Evolutionary conservation across 140 eudicot species (phyloP).

Genomic region (Flaveria floridana): DNA sequence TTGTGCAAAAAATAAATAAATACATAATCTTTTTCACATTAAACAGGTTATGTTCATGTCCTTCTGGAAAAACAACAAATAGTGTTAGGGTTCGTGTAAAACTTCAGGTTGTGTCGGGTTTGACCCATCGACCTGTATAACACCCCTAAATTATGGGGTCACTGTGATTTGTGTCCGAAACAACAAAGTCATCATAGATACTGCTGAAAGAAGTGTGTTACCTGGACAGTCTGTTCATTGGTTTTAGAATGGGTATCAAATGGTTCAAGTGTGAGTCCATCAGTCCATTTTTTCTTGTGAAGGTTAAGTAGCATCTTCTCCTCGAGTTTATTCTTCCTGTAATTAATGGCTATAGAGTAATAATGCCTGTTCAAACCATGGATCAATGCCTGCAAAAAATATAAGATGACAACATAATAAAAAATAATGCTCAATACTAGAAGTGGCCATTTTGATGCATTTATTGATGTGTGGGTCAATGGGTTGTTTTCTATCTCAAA

Average conservation of each 20-base stretch:
- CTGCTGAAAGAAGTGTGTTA: conserved; percentile 5
- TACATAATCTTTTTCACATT: background rate
- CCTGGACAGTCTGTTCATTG: conserved; percentile 83
- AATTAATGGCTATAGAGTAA: conserved; percentile 80
- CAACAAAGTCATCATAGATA: background rate
- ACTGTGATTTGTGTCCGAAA: background rate
- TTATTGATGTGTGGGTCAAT: background rate
- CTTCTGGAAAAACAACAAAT: background rate
- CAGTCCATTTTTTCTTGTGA: conserved; percentile 89
- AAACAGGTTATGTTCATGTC: background rate
- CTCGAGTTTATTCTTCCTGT: conserved; percentile 82
- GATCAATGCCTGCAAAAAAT: conserved; percentile 61
- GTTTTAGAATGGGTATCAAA: conserved; percentile 82
- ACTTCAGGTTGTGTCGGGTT: background rate
- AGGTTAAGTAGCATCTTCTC: conserved; percentile 87
- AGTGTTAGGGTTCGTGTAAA: background rate
- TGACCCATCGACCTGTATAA: background rate
- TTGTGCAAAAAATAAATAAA: background rate
- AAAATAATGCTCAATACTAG: background rate
- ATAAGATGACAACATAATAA: background rate
- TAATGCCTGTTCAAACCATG: conserved; percentile 86
- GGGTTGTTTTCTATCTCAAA: background rate
- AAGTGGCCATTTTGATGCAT: background rate
- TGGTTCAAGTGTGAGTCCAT: conserved; percentile 69
- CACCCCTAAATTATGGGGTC: background rate